Conservation (phyloP, 2,329 filamentous ascomycete genomes). For the Bipolaris cookei region DNA sequence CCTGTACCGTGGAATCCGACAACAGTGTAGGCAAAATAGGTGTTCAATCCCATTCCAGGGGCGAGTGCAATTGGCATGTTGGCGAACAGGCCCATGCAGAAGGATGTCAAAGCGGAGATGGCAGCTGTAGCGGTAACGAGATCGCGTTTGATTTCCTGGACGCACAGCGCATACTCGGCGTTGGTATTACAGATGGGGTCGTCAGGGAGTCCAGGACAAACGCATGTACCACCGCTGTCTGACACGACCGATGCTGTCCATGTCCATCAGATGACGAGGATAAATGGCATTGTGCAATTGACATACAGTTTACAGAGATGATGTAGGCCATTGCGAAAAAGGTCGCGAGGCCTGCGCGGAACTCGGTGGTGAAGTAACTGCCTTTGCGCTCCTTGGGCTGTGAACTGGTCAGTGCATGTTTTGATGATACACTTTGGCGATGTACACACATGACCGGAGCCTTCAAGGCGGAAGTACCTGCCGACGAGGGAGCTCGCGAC, state of each 20-base stretch:
- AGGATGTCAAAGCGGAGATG: slow-evolving; percentile 78
- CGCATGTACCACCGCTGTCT: slow-evolving; percentile 75
- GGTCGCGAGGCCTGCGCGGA: slow-evolving; percentile 81
- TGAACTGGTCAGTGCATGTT: slow-evolving; percentile 10
- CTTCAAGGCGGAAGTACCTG: slow-evolving; percentile 74
- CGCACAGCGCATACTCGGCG: slow-evolving; percentile 68
- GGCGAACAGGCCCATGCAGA: slow-evolving; percentile 82
- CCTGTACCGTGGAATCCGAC: slow-evolving; percentile 79
- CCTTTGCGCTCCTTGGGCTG: slow-evolving; percentile 69
- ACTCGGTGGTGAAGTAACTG: slow-evolving; percentile 80
- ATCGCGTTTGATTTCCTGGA: slow-evolving; percentile 71
- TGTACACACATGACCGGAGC: slow-evolving; percentile 76
- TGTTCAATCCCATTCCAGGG: slow-evolving; percentile 82
- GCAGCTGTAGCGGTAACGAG: slow-evolving; percentile 85
- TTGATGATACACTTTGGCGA: not conserved
- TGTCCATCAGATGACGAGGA: slow-evolving; percentile 15
- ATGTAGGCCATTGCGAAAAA: slow-evolving; percentile 62
- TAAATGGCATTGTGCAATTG: slow-evolving; percentile 41
- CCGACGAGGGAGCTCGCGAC: slow-evolving; percentile 47
- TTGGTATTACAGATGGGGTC: slow-evolving; percentile 62
- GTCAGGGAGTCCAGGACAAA: slow-evolving; percentile 61
- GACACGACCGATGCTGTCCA: slow-evolving; percentile 65
- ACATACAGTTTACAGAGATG: slow-evolving; percentile 65
- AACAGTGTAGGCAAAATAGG: slow-evolving; percentile 83
- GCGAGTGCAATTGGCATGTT: slow-evolving; percentile 79